phyloP scores from a whole-genome alignment of 306 rosid genomes.

The Medicago arabica region DNA sequence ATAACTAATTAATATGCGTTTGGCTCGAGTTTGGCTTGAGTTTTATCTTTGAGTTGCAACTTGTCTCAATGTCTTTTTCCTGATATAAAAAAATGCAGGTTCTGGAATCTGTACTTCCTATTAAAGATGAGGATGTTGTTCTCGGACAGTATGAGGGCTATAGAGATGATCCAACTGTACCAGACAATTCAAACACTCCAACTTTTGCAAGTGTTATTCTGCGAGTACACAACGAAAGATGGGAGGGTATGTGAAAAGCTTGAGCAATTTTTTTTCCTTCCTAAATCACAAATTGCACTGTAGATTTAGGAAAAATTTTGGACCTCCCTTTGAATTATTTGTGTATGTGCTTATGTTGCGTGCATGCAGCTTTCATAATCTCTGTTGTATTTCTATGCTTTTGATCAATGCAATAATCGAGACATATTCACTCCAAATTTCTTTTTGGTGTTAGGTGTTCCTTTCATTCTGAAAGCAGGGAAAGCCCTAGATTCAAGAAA shows the following conservation, averaged over 20 bases:
- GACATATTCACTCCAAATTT: slow-evolving; percentile 16
- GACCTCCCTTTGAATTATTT: slow-evolving; percentile 30
- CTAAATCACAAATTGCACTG: slow-evolving; percentile 25
- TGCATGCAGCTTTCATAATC: not conserved
- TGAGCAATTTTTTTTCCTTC: slow-evolving; percentile 26
- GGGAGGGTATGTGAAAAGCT: slow-evolving; percentile 75
- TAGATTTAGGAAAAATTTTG: not conserved
- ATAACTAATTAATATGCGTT: too few relatives aligned
- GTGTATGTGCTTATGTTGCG: not conserved
- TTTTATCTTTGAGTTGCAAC: slow-evolving; percentile 9
- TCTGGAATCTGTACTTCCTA: slow-evolving; percentile 89
- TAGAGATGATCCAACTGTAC: slow-evolving; percentile 94
- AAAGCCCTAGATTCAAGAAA: slow-evolving; percentile 87
- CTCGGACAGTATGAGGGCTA: slow-evolving; percentile 98
- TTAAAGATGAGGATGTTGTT: slow-evolving; percentile 82
- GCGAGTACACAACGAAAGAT: slow-evolving; percentile 92
- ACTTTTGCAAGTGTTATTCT: slow-evolving; percentile 88
- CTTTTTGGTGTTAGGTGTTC: slow-evolving; percentile 69
- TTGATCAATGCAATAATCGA: slow-evolving; percentile 25
- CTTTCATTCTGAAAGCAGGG: slow-evolving; percentile 94
- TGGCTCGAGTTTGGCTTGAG: too few relatives aligned
- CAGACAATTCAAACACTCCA: slow-evolving; percentile 90
- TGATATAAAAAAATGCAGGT: slow-evolving; percentile 61
- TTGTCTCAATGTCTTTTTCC: slow-evolving; percentile 20
- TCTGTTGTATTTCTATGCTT: slow-evolving; percentile 23